Percentiles rank a stretch among this genome's conserved stretches.
phyloP scores from a whole-genome alignment of 2,329 filamentous ascomycete species.

The Aulographum hederae region DNA sequence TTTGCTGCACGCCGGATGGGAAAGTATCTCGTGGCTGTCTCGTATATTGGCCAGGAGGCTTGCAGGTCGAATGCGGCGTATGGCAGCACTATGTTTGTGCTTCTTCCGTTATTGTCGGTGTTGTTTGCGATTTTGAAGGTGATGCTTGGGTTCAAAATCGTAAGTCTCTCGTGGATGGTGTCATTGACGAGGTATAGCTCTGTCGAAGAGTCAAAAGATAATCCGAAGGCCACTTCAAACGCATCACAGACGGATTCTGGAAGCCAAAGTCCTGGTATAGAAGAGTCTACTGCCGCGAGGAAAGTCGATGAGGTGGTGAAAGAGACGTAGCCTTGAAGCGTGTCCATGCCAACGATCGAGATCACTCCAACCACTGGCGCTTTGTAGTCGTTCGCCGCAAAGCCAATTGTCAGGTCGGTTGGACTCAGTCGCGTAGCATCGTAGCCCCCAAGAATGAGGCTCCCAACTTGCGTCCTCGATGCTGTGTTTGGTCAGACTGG shows the following conservation, averaged over 20 bases:
- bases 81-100: conserved; percentile 14
- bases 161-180: conserved; percentile 11
- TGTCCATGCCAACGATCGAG: conserved; percentile 14
- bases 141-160: not conserved
- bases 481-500: conserved; percentile 1
- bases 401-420: conserved; percentile 16
- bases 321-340: conserved; percentile 4
- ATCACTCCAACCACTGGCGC: conserved; percentile 43
- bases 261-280: conserved; percentile 28
- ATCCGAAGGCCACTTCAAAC: conserved; percentile 45
- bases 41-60: conserved; percentile 1
- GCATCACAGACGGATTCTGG: conserved; percentile 37
- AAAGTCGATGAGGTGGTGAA: conserved; percentile 8
- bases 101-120: not conserved
- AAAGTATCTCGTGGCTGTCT: conserved; percentile 12
- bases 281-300: conserved; percentile 24
- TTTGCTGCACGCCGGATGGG: conserved; percentile 18
- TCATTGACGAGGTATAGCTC: conserved; percentile 46
- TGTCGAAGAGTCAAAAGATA: conserved; percentile 45
- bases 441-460: conserved; percentile 29
- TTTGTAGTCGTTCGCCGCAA: conserved; percentile 19
- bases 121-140: not conserved
- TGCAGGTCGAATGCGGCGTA: conserved; percentile 20
- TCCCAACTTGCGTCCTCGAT: conserved; percentile 9
- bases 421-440: conserved; percentile 42